Evolutionary conservation across 2,329 filamentous ascomycete species (phyloP).

Genomic region (Graphilbum ipis-grandicollis): DNA sequence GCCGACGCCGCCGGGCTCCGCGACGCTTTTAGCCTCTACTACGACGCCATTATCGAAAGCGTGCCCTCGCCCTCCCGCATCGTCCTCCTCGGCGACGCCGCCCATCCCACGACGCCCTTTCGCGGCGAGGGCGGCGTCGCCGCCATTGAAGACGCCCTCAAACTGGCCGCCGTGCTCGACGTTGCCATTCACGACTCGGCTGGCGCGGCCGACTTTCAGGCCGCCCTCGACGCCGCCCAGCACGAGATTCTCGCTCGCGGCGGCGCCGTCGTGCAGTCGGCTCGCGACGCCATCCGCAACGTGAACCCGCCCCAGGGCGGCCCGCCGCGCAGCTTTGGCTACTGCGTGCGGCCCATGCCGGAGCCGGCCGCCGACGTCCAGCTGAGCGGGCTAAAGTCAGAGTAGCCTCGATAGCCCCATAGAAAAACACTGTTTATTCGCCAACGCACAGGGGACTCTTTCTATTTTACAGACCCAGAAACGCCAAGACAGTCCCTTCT

Average conservation of each 20-base stretch:
- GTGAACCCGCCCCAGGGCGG: not conserved
- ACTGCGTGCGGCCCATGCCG: not conserved
- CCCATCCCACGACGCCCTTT: constrained; percentile 27
- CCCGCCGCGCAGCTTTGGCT: not conserved
- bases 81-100: constrained; percentile 25
- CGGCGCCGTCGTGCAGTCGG: not conserved
- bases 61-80: constrained; percentile 19
- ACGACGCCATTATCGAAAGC: constrained; percentile 15
- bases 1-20: constrained; percentile 16
- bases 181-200: not conserved
- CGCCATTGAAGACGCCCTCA: constrained; percentile 21
- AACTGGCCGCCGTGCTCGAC: constrained; percentile 7
- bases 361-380: not conserved
- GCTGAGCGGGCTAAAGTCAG: not conserved
- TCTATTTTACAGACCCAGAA: too few relatives aligned
- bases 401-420: too few relatives aligned
- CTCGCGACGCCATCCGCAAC: not conserved
- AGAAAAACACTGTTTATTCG: too few relatives aligned
- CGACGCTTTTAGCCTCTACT: constrained; percentile 3
- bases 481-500: too few relatives aligned
- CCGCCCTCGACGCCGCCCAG: constrained; percentile 12
- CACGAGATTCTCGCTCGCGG: constrained; percentile 9
- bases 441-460: too few relatives aligned
- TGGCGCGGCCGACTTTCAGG: constrained; percentile 2
- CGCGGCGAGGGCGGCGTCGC: constrained; percentile 30